Base-by-base conservation (phyloP, 805 yeast species). In the Pichia manshurica region DNA sequence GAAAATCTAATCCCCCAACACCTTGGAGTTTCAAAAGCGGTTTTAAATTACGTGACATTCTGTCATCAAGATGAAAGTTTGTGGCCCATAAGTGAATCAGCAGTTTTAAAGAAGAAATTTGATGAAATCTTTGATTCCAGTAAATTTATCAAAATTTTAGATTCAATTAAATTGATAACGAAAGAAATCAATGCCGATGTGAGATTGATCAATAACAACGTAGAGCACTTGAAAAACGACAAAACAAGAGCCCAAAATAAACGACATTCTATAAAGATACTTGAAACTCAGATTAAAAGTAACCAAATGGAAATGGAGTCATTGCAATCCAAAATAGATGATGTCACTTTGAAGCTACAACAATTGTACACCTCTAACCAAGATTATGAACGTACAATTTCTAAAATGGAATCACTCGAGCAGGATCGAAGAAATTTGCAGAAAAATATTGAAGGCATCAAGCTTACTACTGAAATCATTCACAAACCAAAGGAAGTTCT, bases 81-180 rank as follows among this genome's bases (percentile, higher is more conserved):
- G 25, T 93, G 99, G 99, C 99, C 99, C 1, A 71, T 93, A 42
- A 79, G 90, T 56, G 99, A 93, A 64, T 95, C 99, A 1, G 74
- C 95, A 2, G 76, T 76, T 12, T 73, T 93, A 61, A 95, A 93
- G 66, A 90, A 90, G 66, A 77, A 91, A 45, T 95, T 93, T 58
- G 99, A 93, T 64, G 99, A 93, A 64, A 91, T 93, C 8, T 93
- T 93, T 59, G 97, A 93, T 65, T 96, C 97, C 0, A 78, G 88
- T 55, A 89, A 87, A 63, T 95, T 86, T 59, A 88, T 96, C 1
- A 91, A 87, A 60, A 96, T 93, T 0, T 69, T 93, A 33, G 96
- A 90, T 49, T 79, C 78, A 46, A 71, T 93, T 58, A 90, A 89
- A 60, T 64, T 63, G 1, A 77, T 89, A 37, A 78, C 85, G 45